Evolutionary conservation across 1,284 basidiomycete species (phyloP).

Genomic region (Papiliotrema laurentii): DNA sequence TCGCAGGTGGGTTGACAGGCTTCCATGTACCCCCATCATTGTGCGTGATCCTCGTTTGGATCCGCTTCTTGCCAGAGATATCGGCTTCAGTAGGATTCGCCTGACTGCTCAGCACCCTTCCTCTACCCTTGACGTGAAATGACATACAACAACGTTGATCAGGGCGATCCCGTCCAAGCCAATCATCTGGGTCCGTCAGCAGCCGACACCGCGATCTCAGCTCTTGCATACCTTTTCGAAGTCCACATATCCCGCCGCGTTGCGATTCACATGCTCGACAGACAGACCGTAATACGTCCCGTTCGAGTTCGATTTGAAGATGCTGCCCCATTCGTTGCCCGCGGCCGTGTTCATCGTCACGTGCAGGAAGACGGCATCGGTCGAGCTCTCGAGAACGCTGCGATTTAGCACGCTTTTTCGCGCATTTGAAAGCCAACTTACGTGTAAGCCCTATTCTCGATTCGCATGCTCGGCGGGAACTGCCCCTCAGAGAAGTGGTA

Average conservation of each 20-base stretch:
- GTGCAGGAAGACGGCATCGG: constrained; percentile 88
- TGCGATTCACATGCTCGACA: constrained; percentile 82
- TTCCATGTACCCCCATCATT: constrained; percentile 94
- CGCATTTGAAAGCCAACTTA: constrained; percentile 2
- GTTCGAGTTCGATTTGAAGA: constrained; percentile 94
- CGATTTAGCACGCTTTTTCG: constrained; percentile 35
- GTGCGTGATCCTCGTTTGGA: constrained; percentile 87
- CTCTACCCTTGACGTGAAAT: too few species aligned
- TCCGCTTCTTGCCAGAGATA: constrained; percentile 66
- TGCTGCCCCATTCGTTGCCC: constrained; percentile 77
- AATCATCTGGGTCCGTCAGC: constrained; percentile 56
- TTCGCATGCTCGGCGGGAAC: constrained; percentile 85
- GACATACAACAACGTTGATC: constrained; percentile 76
- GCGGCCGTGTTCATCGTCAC: constrained; percentile 81
- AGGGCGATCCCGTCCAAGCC: constrained; percentile 93
- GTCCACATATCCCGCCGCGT: constrained; percentile 82
- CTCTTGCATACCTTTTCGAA: constrained; percentile 70
- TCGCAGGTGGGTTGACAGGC: constrained; percentile 64
- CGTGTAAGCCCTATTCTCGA: constrained; percentile 65
- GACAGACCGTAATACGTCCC: constrained; percentile 93
- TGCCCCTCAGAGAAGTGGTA: constrained; percentile 73
- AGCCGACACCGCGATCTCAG: background rate
- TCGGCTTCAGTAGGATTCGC: constrained; percentile 72
- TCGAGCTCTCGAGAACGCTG: constrained; percentile 90
- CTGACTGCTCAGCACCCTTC: background rate